Base-by-base conservation (phyloP, 176 grass and related monocot genomes). In the Oryza nivara region DNA sequence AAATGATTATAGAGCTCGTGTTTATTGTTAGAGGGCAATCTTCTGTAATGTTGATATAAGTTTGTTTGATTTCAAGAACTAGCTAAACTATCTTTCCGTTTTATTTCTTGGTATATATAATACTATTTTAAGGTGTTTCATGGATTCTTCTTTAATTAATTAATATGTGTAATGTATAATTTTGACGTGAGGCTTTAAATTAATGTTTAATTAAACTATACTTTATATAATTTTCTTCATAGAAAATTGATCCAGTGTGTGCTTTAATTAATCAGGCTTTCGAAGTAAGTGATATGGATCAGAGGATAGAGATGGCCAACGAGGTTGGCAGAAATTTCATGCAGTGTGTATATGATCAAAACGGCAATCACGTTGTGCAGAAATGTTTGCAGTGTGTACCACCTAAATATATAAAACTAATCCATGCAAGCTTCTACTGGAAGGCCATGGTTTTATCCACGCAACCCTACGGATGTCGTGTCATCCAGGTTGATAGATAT, bases 341-440 rank as follows among this genome's bases (percentile, higher is more conserved):
- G 44, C 65, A 32, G 48, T 96, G 84, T 65, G 64, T 84, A 13
- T 48, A 75, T 40, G 94, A 96, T 51, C 82, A 88, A 60, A 68
- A 90, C 65, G 87, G 84, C 40, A 93, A 88, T 75, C 75, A 90
- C 25, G 89, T 93, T 32, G 30, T 93, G 13, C 82, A 92, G 11
- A 96, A 91, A 56, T 91, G 86, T 35, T 79, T 97, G 17, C 87
- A 92, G 45, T 90, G 85, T 43, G 70, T 97, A 11, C 91, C 94
- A 14, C 14, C 81, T 5, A 71, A 88, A 26, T 36, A 58, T 13
- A 92, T 86, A 22, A 58, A 65, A 7, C 84, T 86, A 44, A 85
- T 97, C 28, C 66, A 88, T 25, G 67, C 30, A 52, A 28, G 60
- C 52, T 88, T 97, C 68, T 36, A 38, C 28, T 15, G 64, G 1